Conservation (phyloP, 176 grass and related monocot species). For the bread wheat (Triticum aestivum) region IWGSC_CS_RefSeq_v2.1 NC_057801.1:692867644-692868143, state of each 20-base stretch:
- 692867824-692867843: background rate
- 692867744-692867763: background rate
- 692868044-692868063: background rate
- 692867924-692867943: background rate
- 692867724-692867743: background rate
- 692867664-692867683: background rate
- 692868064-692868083: background rate
- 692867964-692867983: background rate
- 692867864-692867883: background rate
- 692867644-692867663: background rate
- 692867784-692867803: background rate
- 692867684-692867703: background rate
- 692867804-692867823: background rate
- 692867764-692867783: background rate
- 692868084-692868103: background rate
- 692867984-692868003: background rate
- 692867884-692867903: background rate
- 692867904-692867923: background rate
- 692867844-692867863: background rate
- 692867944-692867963: background rate
- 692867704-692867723: background rate
- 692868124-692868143: slow-evolving; percentile 90
- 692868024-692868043: background rate
- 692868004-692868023: background rate
- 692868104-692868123: slow-evolving; percentile 69